Percentiles rank a stretch among this genome's conserved stretches.
phyloP scores from a whole-genome alignment of 139 green algal genomes.

The Pleodorina starrii region DNA sequence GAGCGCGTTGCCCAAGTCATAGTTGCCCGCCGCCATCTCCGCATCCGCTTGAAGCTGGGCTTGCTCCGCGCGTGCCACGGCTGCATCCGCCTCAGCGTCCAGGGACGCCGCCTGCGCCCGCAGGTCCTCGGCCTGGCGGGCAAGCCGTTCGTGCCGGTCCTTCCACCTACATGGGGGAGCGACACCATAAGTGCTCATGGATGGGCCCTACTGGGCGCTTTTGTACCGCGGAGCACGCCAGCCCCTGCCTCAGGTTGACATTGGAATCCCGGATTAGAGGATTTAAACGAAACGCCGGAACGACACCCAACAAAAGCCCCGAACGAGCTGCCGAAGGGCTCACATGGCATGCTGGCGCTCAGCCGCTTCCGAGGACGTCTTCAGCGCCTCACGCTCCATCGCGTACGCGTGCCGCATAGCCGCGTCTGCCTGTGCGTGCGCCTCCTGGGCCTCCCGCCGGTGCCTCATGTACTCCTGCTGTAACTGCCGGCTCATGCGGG shows the following conservation, averaged over 20 bases:
- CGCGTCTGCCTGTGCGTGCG: slow-evolving; percentile 35
- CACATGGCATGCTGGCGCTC: neutral
- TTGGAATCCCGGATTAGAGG: no score
- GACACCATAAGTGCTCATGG: neutral
- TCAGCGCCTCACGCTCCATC: slow-evolving; percentile 41
- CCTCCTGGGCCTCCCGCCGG: slow-evolving; percentile 37
- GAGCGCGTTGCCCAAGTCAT: slow-evolving; percentile 16
- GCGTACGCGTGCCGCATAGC: slow-evolving; percentile 45
- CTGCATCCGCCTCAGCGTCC: slow-evolving; percentile 11
- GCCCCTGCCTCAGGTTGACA: no score
- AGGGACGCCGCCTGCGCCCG: neutral
- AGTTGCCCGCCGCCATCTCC: slow-evolving; percentile 41
- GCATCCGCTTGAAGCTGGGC: slow-evolving; percentile 19
- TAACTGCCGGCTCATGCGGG: slow-evolving; percentile 25
- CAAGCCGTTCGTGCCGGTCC: neutral
- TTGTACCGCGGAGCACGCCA: no score
- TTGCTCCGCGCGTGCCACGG: neutral
- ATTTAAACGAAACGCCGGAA: no score
- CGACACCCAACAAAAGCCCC: no score
- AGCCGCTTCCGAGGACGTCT: neutral
- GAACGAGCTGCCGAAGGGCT: no score
- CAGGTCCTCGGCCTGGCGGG: neutral
- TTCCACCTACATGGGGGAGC: slow-evolving; percentile 14
- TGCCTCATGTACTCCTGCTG: slow-evolving; percentile 41
- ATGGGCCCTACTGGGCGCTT: no score